phyloP scores from a whole-genome alignment of 1,284 basidiomycete genomes.

The Cutaneotrichosporon sp. region DNA sequence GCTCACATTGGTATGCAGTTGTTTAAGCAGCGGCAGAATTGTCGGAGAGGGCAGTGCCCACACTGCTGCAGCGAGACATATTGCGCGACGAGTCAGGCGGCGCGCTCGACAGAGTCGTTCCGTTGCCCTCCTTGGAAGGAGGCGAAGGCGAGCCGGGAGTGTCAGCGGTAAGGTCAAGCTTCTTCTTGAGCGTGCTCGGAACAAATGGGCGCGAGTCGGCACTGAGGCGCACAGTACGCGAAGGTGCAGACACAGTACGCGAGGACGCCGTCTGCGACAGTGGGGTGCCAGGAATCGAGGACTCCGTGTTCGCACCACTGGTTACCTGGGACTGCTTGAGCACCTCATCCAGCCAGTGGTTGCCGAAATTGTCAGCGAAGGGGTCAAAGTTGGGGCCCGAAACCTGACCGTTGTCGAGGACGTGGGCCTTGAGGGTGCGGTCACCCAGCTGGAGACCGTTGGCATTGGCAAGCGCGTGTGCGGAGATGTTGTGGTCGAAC shows the following conservation, averaged over 20 bases:
- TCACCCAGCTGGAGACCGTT: constrained; percentile 39
- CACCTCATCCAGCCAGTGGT: constrained; percentile 8
- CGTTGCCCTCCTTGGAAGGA: neutral
- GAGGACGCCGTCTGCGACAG: neutral
- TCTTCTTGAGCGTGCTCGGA: constrained; percentile 17
- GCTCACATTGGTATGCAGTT: neutral
- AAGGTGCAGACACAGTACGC: neutral
- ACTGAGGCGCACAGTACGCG: constrained; percentile 22
- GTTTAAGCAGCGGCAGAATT: neutral
- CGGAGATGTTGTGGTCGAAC: constrained; percentile 39
- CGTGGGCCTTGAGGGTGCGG: constrained; percentile 17
- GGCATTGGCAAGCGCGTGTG: constrained; percentile 33
- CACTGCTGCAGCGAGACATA: neutral
- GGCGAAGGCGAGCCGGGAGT: neutral
- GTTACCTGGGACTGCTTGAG: neutral
- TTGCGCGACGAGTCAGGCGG: neutral
- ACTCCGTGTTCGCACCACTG: neutral
- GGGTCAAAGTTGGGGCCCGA: constrained; percentile 19
- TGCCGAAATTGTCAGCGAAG: constrained; percentile 12
- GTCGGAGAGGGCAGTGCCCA: neutral
- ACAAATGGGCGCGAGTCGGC: constrained; percentile 33
- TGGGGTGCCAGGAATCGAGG: neutral
- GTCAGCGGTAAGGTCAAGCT: neutral
- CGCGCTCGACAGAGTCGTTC: neutral
- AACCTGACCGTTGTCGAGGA: neutral